Evolutionary conservation across 2,329 filamentous ascomycete genomes (phyloP).

Genomic region (Huntiella bhutanensis): DNA sequence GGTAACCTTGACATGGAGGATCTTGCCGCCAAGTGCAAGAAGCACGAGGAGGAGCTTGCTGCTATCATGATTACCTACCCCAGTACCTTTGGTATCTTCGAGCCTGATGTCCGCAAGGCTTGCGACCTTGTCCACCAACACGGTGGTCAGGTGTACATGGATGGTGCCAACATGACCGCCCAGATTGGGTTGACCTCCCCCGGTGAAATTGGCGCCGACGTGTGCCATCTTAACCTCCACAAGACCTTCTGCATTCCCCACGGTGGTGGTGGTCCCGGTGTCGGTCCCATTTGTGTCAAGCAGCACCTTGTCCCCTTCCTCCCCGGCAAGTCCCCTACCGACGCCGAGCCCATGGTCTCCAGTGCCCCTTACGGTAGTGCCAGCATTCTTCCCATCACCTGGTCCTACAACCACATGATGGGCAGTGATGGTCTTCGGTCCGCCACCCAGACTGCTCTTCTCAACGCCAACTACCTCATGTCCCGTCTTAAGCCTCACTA

Average conservation of each 20-base stretch:
- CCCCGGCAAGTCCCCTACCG: conserved; percentile 30
- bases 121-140: conserved; percentile 72
- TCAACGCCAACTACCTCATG: conserved; percentile 95
- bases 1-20: conserved; percentile 81
- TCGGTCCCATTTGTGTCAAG: conserved; percentile 86
- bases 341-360: conserved; percentile 42
- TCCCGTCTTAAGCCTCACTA: conserved; percentile 73
- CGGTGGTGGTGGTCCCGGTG: conserved; percentile 81
- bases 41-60: conserved; percentile 67
- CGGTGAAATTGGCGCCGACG: conserved; percentile 86
- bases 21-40: conserved; percentile 71
- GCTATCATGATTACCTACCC: conserved; percentile 97
- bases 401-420: conserved; percentile 94
- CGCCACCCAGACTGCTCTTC: conserved; percentile 77
- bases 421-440: conserved; percentile 63
- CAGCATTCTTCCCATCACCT: conserved; percentile 83
- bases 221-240: conserved; percentile 93
- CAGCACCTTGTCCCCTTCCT: conserved; percentile 59
- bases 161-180: conserved; percentile 96
- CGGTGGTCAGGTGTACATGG: conserved; percentile 95
- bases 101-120: conserved; percentile 70
- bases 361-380: conserved; percentile 76
- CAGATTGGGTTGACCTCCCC: conserved; percentile 92
- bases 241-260: conserved; percentile 99
- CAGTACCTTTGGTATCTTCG: conserved; percentile 86